Percentiles rank a stretch among this genome's conserved stretches.
phyloP scores from a whole-genome alignment of 1,139 yeast species.

The Taiozyma sp. region DNA sequence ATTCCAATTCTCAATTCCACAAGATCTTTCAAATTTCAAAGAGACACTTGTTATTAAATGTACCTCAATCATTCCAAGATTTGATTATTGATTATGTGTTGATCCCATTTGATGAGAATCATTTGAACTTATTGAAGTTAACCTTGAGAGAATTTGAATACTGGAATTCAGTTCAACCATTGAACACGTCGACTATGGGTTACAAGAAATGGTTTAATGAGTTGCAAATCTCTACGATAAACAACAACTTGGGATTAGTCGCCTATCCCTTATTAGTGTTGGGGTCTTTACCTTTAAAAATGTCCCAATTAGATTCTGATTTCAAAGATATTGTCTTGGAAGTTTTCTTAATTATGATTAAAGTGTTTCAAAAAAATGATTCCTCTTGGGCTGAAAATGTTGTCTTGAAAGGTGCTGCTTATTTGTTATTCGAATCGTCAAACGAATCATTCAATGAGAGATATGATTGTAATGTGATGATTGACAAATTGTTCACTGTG shows the following conservation, averaged over 20 bases:
- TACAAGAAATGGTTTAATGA: constrained; percentile 6
- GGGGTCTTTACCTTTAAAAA: constrained; percentile 12
- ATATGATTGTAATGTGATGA: neutral
- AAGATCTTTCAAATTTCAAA: constrained; percentile 12
- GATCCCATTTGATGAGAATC: constrained; percentile 7
- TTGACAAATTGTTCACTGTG: constrained; percentile 1
- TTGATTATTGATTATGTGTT: constrained; percentile 17
- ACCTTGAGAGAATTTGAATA: constrained; percentile 20
- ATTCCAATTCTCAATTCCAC: constrained; percentile 3
- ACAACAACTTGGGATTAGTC: constrained; percentile 20
- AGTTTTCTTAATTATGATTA: constrained; percentile 7
- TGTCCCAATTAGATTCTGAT: constrained; percentile 8
- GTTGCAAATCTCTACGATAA: constrained; percentile 6
- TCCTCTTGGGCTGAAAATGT: constrained; percentile 4
- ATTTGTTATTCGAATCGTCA: constrained; percentile 16
- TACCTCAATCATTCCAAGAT: constrained; percentile 20
- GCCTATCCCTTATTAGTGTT: constrained; percentile 18
- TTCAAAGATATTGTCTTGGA: constrained; percentile 8
- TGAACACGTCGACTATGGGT: neutral
- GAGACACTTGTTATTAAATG: constrained; percentile 17
- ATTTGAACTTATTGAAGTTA: constrained; percentile 13
- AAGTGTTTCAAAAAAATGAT: constrained; percentile 1
- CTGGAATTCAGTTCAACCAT: constrained; percentile 7
- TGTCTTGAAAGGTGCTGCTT: constrained; percentile 14
- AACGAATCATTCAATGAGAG: neutral